Evolutionary conservation across 768 basidiomycete species (phyloP), one percentile per base, ranked within the genome.

Genomic region (Megacollybia marginata): DNA sequence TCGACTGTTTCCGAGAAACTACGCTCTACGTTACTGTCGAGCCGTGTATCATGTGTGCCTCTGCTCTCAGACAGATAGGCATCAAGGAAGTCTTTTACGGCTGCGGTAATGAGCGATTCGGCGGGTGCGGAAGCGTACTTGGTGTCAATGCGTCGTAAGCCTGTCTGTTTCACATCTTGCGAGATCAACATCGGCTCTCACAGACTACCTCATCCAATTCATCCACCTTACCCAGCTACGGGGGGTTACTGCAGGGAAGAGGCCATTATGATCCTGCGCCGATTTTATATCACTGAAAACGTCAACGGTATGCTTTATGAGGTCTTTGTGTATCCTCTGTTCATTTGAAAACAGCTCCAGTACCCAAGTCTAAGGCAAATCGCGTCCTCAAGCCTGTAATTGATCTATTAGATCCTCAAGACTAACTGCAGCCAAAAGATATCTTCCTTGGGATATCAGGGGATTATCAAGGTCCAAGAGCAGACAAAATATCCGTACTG

Each of bases 1-100:
- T 64, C 33, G 80, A 88, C 51, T 89, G 90, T 5, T 76, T 99
- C 15, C 74, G 75, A 1, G 73, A 79, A 9, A 94, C 91, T 18
- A 88, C 82, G 2, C 80, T 98, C 28, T 99, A 98, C 64, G 96
- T 98, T 47, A 99, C 96, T 5, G 96, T 99, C 48, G 95, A 99
- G 67, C 96, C 95, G 0, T 99, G 96, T 67, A 92, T 98, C 64
- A 98, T 98, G 96, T 99, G 96, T 56, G 92, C 93, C 11, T 92
- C 91, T 19, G 96, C 95, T 10, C 76, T 99, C 33, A 79, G 95
- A 48, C 96, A 98, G 67, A 67, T 95, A 54, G 94, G 94, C 13
- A 91, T 99, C 57, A 83, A 82, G 50, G 76, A 85, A 55, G 95
- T 97, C 6, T 88, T 82, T 52, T 98, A 90, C 62, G 96, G 96